Base-by-base conservation (phyloP, 2,329 filamentous ascomycete genomes). In the Phyllosticta paracitricarpa region DNA sequence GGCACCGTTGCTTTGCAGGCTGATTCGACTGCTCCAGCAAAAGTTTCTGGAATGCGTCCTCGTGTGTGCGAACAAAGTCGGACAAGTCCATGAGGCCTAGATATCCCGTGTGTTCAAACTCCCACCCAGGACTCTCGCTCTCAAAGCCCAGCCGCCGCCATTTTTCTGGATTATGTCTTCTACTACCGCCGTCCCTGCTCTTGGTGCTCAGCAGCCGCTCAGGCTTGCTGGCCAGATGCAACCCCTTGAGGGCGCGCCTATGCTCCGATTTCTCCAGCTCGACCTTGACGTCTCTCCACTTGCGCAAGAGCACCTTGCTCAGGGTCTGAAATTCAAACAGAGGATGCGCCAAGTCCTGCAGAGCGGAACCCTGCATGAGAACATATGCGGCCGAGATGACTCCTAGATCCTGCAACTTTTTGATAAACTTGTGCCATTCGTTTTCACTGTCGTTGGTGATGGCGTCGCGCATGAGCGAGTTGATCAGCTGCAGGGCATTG, bases 11-110 rank as follows among this genome's bases (percentile, higher is more conserved):
- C 58, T 84, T 78, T 24, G 83, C 68, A 1, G 89, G 83, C 68
- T 85, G 85, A 6, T 87, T 85, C 3, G 89, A 88, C 74, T 99
- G 94, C 74, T 99, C 94, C 40, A 97, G 78, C 17, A 99, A 66
- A 67, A 96, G 80, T 76, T 96, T 97, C 72, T 96, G 92, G 67
- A 96, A 97, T 10, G 85, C 85, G 70, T 97, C 92, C 72, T 96
- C 91, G 70, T 96, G 87, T 71, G 91, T 96, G 69, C 89, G 84
- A 56, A 96, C 91, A 72, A 91, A 99, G 73, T 97, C 92, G 2
- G 91, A 90, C 69, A 99, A 76, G 72, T 99, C 94, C 92, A 99
- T 97, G 84, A 99, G 90, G 28, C 94, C 94, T 59, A 99, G 76
- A 71, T 92, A 97, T 0, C 94, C 94, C 28, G 89, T 88, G 51